Base-by-base conservation (phyloP, 2,329 filamentous ascomycete genomes). In the Pseudovirgaria hyperparasitica region DNA sequence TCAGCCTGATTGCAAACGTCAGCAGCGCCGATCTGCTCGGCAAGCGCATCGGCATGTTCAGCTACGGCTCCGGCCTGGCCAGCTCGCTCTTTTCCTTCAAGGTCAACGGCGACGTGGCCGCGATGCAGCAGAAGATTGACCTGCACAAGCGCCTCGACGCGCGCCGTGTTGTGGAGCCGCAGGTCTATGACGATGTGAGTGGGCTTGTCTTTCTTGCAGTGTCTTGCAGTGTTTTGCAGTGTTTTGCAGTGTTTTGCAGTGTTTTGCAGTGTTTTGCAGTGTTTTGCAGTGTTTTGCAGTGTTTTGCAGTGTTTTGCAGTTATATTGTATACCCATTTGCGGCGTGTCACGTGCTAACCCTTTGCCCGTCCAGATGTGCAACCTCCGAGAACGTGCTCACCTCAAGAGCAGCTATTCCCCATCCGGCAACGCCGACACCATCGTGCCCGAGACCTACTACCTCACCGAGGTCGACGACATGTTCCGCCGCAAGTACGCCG, bases 21-120 rank as follows among this genome's bases (percentile, higher is more conserved):
- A 44, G 48, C 39, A 57, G 51, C 37, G 49, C 55, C 26, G 50
- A 55, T 12, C 42, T 63, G n/a, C 52, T 58, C 39, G 62, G 60
- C 46, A 65, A 64, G 56, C 57, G 61, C 29, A 47, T 67, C 33
- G 60, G 52, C 27, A 53, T 66, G 36, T 66, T 67, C 56, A 63
- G 58, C 39, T 67, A 65, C 45, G 63, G 63, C 39, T 62, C 55
- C 34, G 65, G 63, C 37, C 57, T 66, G 16, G 62, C 63, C 20
- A 57, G 56, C 16, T 64, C 61, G 26, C 45, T 67, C 47, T 65
- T 67, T 48, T 60, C 59, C 20, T 49, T 67, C 37, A 57, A 54
- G 40, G 51, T 66, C 38, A 53, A 46, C 31, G 62, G 60, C 33
- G 58, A 49, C 50, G 53, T 52, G 31, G 52, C 57, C 37, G 56